Base-by-base conservation (phyloP, 2,329 filamentous ascomycete species). In the Phialophora verrucosa region DNA sequence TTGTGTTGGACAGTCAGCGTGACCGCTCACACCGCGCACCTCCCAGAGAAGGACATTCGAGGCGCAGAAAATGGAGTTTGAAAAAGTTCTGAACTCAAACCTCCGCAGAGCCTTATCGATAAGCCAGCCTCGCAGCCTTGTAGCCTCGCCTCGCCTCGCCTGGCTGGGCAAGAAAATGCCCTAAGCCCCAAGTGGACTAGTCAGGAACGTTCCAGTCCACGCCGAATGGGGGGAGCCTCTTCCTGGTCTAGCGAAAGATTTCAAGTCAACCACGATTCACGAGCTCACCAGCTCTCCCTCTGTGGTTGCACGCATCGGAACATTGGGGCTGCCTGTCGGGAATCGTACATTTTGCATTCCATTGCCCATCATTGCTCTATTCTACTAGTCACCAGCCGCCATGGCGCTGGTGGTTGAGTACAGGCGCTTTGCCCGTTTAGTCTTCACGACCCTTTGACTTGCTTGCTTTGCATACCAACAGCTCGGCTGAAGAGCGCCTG, bases 51-150 rank as follows among this genome's bases (percentile, higher is more conserved):
- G 20, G 17, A 12, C 53, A 35, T 4, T 55, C 49, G 49, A 51
- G 10, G 20, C 20, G 49, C 17, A 55, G 53, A 53, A 59, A 50
- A 59, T 59, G 42, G 17, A 29, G 23, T 23, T 17, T 61, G 20
- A 61, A 61, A 61, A 61, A 53, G 47, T 61, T 61, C 59, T 61
- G 10, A 23, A 49, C 49, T 29, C n/a, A 54, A 20, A 10, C 5
- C 57, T 59, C 57, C 49, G 49, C 59, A 61, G 31, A 6, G 31
- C 38, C 29, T 61, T 61, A 61, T 61, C 59, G 59, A 61, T 61
- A 61, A 27, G 44, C n/a, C 47, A 61, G 59, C 59, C 59, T 61
- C n/a, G 59, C n/a, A 35, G 53, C 25, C 12, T 31, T 49, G 12
- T 17, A 29, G 8, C 6, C 14, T 42, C 38, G 38, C 14, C 32